phyloP scores from a whole-genome alignment of 441 rosid species.

The Flueggea neowawraea region DNA sequence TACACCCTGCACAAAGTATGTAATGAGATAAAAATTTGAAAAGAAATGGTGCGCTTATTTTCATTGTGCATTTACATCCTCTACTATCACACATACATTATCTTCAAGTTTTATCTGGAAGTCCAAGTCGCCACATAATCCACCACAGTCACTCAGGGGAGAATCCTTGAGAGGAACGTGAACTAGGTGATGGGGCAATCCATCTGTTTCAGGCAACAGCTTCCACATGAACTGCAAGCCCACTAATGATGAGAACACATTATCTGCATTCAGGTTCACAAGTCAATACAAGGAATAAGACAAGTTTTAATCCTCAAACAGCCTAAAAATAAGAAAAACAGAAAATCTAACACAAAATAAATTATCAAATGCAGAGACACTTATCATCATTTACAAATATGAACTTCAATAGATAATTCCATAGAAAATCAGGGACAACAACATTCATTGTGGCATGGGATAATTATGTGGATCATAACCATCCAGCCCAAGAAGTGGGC shows the following conservation, averaged over 20 bases:
- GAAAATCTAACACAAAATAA: too few species aligned
- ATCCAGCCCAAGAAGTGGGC: too few species aligned
- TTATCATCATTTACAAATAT: too few species aligned
- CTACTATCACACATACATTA: slow-evolving; percentile 44
- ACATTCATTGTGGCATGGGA: too few species aligned
- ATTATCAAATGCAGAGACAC: too few species aligned
- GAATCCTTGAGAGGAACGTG: slow-evolving; percentile 96
- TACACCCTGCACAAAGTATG: slow-evolving; percentile 60
- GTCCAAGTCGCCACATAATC: slow-evolving; percentile 85
- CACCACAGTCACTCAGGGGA: slow-evolving; percentile 94
- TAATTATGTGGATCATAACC: too few species aligned
- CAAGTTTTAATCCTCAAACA: background rate
- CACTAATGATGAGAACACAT: slow-evolving; percentile 89
- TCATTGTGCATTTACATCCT: slow-evolving; percentile 15
- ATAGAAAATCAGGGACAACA: too few species aligned
- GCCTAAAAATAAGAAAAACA: background rate
- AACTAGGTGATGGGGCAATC: slow-evolving; percentile 71
- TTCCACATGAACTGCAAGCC: slow-evolving; percentile 95
- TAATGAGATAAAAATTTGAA: slow-evolving; percentile 14
- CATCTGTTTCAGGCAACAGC: slow-evolving; percentile 54
- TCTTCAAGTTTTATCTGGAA: slow-evolving; percentile 86
- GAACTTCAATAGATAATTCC: too few species aligned
- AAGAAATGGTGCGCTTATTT: background rate
- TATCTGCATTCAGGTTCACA: slow-evolving; percentile 48
- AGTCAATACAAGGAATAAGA: slow-evolving; percentile 10